Evolutionary conservation across 2,329 filamentous ascomycete species (phyloP).

Genomic region (Colletotrichum theobromicola): DNA sequence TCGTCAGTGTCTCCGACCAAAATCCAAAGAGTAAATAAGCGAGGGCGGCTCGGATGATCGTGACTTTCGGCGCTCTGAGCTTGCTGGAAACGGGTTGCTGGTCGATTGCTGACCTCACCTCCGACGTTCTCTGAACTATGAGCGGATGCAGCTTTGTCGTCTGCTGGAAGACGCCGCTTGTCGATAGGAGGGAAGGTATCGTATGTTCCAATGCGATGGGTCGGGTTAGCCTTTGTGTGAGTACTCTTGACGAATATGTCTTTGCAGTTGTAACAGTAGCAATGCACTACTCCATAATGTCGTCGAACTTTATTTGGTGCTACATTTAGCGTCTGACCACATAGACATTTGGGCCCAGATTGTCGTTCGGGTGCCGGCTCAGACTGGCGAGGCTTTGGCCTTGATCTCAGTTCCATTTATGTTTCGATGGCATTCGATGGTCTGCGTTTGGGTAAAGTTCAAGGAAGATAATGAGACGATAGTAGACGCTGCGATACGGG

Average conservation of each 20-base stretch:
- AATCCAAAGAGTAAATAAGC: neutral
- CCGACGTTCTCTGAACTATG: neutral
- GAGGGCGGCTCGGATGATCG: neutral
- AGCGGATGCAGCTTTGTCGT: neutral
- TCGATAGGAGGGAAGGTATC: neutral
- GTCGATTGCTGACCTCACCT: neutral
- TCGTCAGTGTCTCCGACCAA: neutral
- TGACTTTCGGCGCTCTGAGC: neutral
- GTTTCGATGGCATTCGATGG: neutral
- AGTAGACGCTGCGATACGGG: neutral
- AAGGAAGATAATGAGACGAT: neutral
- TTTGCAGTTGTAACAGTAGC: neutral
- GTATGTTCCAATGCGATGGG: neutral
- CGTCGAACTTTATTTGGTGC: neutral
- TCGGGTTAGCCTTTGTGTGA: neutral
- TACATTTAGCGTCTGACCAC: neutral
- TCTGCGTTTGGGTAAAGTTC: neutral
- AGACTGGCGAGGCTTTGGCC: neutral
- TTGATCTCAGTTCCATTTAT: neutral
- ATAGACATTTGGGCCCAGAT: neutral
- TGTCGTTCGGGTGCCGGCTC: neutral
- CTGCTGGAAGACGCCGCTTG: neutral
- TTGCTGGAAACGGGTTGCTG: neutral
- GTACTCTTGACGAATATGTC: neutral
- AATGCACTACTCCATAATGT: neutral